These are phyloP conservation scores for Suillus hirtellus DNA, from an alignment of 768 basidiomycete genomes.

Conservation along the genomic window DNA sequence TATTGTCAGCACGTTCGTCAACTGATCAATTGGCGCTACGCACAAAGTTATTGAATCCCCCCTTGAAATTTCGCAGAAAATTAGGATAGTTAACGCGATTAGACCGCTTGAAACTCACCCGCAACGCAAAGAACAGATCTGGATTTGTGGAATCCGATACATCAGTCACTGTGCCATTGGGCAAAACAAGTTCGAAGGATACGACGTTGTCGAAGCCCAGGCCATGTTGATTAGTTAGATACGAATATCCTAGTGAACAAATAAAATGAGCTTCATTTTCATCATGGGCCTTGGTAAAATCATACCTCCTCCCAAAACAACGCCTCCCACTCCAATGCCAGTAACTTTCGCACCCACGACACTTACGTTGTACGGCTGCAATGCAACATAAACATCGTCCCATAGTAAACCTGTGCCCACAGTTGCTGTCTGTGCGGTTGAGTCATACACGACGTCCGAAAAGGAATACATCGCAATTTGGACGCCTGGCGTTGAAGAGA, in stretches of 20 bases:
- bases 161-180: slow-evolving; percentile 45
- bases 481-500: slow-evolving; percentile 58
- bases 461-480: slow-evolving; percentile 58
- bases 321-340: slow-evolving; percentile 61
- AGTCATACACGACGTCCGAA: slow-evolving; percentile 39
- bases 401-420: slow-evolving; percentile 50
- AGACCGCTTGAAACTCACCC: slow-evolving; percentile 34
- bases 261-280: slow-evolving; percentile 35
- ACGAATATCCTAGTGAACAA: slow-evolving; percentile 57
- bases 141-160: slow-evolving; percentile 36
- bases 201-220: slow-evolving; percentile 55
- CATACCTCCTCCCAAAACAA: slow-evolving; percentile 57
- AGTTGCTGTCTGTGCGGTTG: slow-evolving; percentile 36
- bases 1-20: slow-evolving; percentile 32
- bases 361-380: slow-evolving; percentile 49
- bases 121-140: slow-evolving; percentile 47
- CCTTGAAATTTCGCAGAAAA: slow-evolving; percentile 35
- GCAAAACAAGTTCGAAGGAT: slow-evolving; percentile 60
- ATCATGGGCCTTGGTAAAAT: background rate
- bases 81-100: background rate
- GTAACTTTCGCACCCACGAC: slow-evolving; percentile 62
- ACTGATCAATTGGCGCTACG: slow-evolving; percentile 11
- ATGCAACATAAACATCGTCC: slow-evolving; percentile 60
- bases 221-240: slow-evolving; percentile 62
- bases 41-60: slow-evolving; percentile 66